Conservation (phyloP, 2,329 filamentous ascomycete species). For the Fusarium acutatum region DNA sequence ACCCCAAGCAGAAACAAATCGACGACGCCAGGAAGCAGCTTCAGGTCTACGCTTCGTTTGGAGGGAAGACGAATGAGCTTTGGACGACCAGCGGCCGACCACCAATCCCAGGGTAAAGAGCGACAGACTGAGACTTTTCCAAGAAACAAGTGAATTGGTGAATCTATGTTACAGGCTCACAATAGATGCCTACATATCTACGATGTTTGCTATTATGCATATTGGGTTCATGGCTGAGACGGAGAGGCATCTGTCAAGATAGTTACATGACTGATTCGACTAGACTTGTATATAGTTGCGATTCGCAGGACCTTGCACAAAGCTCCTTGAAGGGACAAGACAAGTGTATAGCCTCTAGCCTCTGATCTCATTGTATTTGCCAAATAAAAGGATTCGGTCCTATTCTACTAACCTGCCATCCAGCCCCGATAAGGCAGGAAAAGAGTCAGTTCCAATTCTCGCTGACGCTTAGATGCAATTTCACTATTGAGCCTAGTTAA, state of each 20-base stretch:
- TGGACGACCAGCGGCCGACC: slow-evolving; percentile 3
- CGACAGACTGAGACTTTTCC: slow-evolving; percentile 28
- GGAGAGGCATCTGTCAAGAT: neutral
- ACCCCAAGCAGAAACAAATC: slow-evolving; percentile 17
- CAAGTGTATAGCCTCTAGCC: neutral
- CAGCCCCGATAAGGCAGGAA: neutral
- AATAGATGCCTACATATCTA: neutral
- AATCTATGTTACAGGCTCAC: neutral
- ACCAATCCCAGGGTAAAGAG: neutral
- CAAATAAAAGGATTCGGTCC: neutral
- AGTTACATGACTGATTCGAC: neutral
- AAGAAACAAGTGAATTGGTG: slow-evolving; percentile 9
- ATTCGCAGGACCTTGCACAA: neutral
- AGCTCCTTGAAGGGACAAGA: neutral
- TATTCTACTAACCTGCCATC: neutral
- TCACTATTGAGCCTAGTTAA: neutral
- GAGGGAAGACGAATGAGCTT: slow-evolving; percentile 20
- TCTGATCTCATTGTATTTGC: neutral
- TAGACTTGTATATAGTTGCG: neutral
- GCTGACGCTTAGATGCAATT: neutral
- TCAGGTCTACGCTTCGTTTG: slow-evolving; percentile 27
- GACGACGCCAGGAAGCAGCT: slow-evolving; percentile 14
- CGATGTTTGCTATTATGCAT: slow-evolving; percentile 1
- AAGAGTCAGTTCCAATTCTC: neutral
- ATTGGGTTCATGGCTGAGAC: neutral